These are phyloP conservation scores for Suhomyces terraborum DNA, from an alignment of 1,139 yeast species.

Conservation along the genomic window DNA sequence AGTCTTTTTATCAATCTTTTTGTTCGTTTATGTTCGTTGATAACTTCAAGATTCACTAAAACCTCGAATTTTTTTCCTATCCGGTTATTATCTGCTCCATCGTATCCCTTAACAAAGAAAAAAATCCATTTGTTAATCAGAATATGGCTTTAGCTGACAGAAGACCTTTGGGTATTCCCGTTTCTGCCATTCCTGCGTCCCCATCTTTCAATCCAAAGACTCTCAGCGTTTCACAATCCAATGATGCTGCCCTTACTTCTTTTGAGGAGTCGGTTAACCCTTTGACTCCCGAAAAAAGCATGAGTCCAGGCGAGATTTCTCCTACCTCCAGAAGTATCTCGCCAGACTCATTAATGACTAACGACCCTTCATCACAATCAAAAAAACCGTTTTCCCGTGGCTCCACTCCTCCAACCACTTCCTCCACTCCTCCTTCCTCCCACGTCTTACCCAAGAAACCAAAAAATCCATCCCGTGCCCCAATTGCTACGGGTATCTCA, in stretches of 20 bases:
- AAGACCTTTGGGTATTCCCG: conserved; percentile 54
- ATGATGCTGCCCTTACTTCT: conserved; percentile 3
- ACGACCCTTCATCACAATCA: conserved; percentile 21
- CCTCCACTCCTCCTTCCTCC: conserved; percentile 19
- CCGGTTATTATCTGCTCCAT: conserved; percentile 11
- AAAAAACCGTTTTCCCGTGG: conserved; percentile 20
- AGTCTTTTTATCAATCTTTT: conserved; percentile 16
- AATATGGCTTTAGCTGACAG: conserved; percentile 59
- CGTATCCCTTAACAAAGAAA: conserved; percentile 7
- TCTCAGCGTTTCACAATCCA: conserved; percentile 23
- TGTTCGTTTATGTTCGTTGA: conserved; percentile 12
- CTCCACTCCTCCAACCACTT: conserved; percentile 20
- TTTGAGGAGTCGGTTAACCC: conserved; percentile 14
- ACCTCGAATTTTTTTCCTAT: conserved; percentile 14
- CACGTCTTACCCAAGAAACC: conserved; percentile 30
- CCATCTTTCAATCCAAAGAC: conserved; percentile 51
- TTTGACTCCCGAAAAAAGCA: conserved; percentile 27
- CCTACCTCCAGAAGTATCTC: conserved; percentile 47
- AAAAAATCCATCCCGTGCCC: conserved; percentile 40
- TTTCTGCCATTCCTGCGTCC: conserved; percentile 42
- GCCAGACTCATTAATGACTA: conserved; percentile 46
- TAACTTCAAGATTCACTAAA: conserved; percentile 9
- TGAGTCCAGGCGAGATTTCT: conserved; percentile 33
- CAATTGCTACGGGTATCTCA: conserved; percentile 71
- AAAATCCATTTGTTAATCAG: conserved; percentile 4